phyloP scores from a whole-genome alignment of 768 basidiomycete species.

The Boletus tomentosulus region DNA sequence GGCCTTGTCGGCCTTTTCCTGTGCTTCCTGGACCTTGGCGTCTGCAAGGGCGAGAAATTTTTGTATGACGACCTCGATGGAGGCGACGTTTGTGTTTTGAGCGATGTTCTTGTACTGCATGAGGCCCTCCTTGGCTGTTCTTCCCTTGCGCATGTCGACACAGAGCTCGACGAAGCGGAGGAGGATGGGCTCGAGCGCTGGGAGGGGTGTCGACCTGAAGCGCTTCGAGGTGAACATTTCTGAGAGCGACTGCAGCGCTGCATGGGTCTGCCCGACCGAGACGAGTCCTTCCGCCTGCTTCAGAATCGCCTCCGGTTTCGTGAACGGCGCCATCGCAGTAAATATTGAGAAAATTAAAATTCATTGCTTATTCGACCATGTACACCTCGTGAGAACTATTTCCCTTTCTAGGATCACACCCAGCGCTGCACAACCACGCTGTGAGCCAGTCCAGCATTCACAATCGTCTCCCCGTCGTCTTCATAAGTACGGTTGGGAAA shows the following conservation, averaged over 20 bases:
- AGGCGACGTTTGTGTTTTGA: slow-evolving; percentile 85
- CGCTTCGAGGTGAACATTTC: slow-evolving; percentile 94
- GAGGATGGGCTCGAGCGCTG: slow-evolving; percentile 92
- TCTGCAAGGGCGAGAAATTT: slow-evolving; percentile 79
- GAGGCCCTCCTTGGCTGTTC: slow-evolving; percentile 90
- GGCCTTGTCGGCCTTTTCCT: slow-evolving; percentile 78
- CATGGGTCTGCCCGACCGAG: slow-evolving; percentile 86
- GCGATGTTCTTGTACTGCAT: slow-evolving; percentile 99
- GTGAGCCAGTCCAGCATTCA: slow-evolving; percentile 68
- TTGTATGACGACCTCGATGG: slow-evolving; percentile 89
- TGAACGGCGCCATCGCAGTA: slow-evolving; percentile 73
- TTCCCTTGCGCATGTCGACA: slow-evolving; percentile 90
- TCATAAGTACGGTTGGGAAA: slow-evolving; percentile 80
- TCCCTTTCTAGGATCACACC: slow-evolving; percentile 36
- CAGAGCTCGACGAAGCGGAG: slow-evolving; percentile 94
- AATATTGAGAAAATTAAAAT: not conserved
- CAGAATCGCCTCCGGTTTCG: slow-evolving; percentile 85
- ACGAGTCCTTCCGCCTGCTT: slow-evolving; percentile 94
- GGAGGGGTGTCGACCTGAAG: slow-evolving; percentile 86
- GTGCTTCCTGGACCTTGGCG: slow-evolving; percentile 77
- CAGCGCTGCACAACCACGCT: slow-evolving; percentile 85
- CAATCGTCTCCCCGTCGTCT: slow-evolving; percentile 61
- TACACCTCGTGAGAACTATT: slow-evolving; percentile 11
- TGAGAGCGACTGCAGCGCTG: slow-evolving; percentile 83
- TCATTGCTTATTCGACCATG: not conserved